A percentile compares a stretch with the other conserved stretches of the same genome.
These are phyloP conservation scores for Eucalyptus erythrocorys DNA, from an alignment of 345 rosid genomes.

Conservation along the genomic window DNA sequence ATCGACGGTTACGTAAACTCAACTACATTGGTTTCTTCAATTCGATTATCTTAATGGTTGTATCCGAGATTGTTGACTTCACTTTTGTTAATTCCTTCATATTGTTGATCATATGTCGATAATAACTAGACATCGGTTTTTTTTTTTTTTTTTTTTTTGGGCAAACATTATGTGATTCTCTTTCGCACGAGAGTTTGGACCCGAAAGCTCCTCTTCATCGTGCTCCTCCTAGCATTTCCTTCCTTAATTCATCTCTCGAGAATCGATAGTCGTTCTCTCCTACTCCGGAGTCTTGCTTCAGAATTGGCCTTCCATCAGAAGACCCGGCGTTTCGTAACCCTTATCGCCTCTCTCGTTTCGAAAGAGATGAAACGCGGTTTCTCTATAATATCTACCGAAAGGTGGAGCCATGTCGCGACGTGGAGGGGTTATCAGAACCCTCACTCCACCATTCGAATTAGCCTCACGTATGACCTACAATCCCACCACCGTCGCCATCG, in stretches of 20 bases:
- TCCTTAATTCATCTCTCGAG: no score
- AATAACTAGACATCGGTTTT: no score
- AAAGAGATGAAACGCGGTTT: background rate
- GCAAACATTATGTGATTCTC: no score
- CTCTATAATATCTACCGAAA: background rate
- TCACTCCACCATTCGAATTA: background rate
- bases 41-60: background rate
- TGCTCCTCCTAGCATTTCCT: background rate
- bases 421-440: rapidly evolving
- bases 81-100: no score
- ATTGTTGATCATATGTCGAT: background rate
- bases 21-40: background rate
- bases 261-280: no score
- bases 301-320: no score
- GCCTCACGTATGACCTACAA: background rate
- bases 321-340: background rate
- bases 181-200: no score
- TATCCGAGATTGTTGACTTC: background rate
- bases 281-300: no score
- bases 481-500: background rate
- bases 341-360: background rate
- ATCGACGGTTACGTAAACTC: background rate
- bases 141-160: no score
- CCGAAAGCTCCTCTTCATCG: no score
- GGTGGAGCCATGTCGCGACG: background rate